Evolutionary conservation across 129 eudicot genomes (phyloP), one percentile per base, ranked within the genome.

Genomic region (Deinandra increscens): DNA sequence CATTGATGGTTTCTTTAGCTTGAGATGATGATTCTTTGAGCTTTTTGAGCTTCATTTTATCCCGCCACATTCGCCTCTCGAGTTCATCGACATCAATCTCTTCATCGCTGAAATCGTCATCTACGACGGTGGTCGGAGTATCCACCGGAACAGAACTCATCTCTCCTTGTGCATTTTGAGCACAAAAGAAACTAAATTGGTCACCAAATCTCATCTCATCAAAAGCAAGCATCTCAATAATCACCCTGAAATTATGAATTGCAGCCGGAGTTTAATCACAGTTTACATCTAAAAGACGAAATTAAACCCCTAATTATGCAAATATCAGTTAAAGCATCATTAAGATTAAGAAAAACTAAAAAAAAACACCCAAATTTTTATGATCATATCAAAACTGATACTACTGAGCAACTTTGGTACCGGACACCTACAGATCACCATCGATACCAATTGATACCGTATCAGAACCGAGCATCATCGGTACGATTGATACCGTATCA

Each of bases 1-100:
- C 33, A 56, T 80, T 86, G 2, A 46, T 37, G 33, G 53, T 66
- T 29, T 87, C 87, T 63, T 83, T 90, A 2, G 68, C 77, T 23
- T 76, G 73, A 12, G 44, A 80, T 12, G 37, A 48, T 17, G 79
- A 78, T 65, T 86, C 95, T 68, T 84, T 87, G 2, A 87, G 84
- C 75, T 83, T 70, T 73, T 86, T 89, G 6, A 86, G 83, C 9
- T 73, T 79, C 95, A 89, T 84, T 67, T 81, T 86, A 66, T 89
- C 91, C 66, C 88, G 75, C 97, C 97, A 89, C 91, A 90, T 76
- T 71, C 95, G 65, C 50, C 85, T 70, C 81, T 90, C 97, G 0
- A 90, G 91, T 46, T 90, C 97, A 76, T 90, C 97, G 1, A 87
- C 88, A 41, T 90, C 95, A 4, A 90, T 77, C 50, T 90, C 97